Base-by-base conservation (phyloP, 768 basidiomycete species). In the Boletus speciosus region DNA sequence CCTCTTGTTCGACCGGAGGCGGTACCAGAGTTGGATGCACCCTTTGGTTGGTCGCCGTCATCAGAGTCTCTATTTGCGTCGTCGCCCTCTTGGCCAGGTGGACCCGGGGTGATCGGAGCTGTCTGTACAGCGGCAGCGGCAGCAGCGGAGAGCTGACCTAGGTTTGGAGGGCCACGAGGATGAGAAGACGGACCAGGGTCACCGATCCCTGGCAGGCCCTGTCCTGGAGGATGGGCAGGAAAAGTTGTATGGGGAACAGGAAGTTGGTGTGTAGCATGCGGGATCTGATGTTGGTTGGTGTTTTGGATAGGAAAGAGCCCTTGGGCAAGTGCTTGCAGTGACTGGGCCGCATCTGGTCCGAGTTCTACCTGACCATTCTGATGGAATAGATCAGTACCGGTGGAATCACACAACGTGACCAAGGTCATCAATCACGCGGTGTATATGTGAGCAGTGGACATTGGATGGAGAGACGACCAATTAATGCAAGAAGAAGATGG, bases 111-210 rank as follows among this genome's bases (percentile, higher is more conserved):
- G 3, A 66, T 55, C 5, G 60, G 34, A 2, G 68, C 57, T 6
- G 78, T 74, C 52, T 79, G 78, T 65, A 81, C 74, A 0, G 77
- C 79, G 19, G 78, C 79, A 1, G 63, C 69, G 14, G 64, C 70
- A 7, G 59, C 67, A 0, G 79, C 78, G 34, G 80, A 79, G 56
- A 84, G 71, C 50, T 84, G 84, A 12, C 81, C 82, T 1, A 85
- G 73, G 52, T 79, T 81, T 5, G 85, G 85, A 4, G 85, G 85
- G 0, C 85, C 85, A 6, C 81, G 80, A 5, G 84, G 85, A 61
- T 86, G 86, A 0, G 84, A 84, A 4, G 85, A 86, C n/a, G 85
- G 84, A 8, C 86, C 85, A 3, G 85, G 83, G 55, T 88, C 85
- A 35, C 79, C 79, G 45, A 85, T 78, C 19, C 78, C 78, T 16